Evolutionary conservation across 805 yeast genomes (phyloP).

Genomic region (Hanseniaspora thailandica): DNA sequence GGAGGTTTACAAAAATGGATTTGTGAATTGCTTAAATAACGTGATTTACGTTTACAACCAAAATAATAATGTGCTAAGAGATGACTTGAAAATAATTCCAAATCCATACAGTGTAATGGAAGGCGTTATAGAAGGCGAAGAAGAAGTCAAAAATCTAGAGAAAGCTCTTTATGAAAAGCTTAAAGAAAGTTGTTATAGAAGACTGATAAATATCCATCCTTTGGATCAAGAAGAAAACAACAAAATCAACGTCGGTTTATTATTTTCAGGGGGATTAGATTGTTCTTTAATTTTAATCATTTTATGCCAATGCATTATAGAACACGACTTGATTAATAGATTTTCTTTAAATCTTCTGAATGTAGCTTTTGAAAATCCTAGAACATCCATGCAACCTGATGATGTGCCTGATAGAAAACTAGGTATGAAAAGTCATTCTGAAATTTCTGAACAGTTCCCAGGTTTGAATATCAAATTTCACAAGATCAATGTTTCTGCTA

Average conservation of each 20-base stretch:
- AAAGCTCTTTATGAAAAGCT: slow-evolving; percentile 26
- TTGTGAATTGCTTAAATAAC: slow-evolving; percentile 47
- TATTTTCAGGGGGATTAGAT: slow-evolving; percentile 93
- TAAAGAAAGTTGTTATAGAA: slow-evolving; percentile 32
- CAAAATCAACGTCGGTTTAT: slow-evolving; percentile 39
- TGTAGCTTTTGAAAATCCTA: slow-evolving; percentile 84
- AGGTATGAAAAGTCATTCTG: slow-evolving; percentile 51
- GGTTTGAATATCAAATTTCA: slow-evolving; percentile 37
- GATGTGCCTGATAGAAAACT: slow-evolving; percentile 81
- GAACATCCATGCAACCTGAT: slow-evolving; percentile 47
- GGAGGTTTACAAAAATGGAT: slow-evolving; percentile 20
- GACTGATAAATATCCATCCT: slow-evolving; percentile 55
- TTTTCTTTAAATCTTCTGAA: slow-evolving; percentile 60
- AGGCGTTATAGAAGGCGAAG: slow-evolving; percentile 2
- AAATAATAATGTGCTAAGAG: slow-evolving; percentile 17
- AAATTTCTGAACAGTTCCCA: slow-evolving; percentile 37
- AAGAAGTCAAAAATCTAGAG: slow-evolving; percentile 1
- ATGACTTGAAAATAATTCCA: slow-evolving; percentile 17
- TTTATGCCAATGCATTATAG: slow-evolving; percentile 25
- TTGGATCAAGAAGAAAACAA: slow-evolving; percentile 27
- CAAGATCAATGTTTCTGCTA: slow-evolving; percentile 64
- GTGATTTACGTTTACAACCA: slow-evolving; percentile 36
- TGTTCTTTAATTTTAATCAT: slow-evolving; percentile 70
- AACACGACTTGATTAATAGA: slow-evolving; percentile 17
- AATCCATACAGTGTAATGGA: slow-evolving; percentile 20